Evolutionary conservation across 2,329 filamentous ascomycete genomes (phyloP), one percentile per base, ranked within the genome.

Genomic region (Diaporthe sp.): DNA sequence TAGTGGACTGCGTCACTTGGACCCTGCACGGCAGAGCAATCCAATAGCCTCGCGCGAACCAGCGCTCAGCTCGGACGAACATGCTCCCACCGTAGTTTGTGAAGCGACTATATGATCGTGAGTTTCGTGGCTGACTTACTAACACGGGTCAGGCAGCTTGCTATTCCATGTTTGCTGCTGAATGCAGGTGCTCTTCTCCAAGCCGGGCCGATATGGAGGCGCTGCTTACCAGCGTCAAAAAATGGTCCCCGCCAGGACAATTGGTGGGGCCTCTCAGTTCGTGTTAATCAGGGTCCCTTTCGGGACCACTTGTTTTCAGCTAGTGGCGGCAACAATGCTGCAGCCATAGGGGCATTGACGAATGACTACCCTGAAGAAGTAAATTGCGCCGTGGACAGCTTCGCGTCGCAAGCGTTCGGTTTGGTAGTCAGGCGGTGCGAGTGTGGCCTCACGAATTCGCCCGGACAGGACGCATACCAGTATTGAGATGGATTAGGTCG

Each of bases 251-350:
- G 54, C 54, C 38, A 15, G 38, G 40, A 17, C 38, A 58, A 19
- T 33, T 47, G 52, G 52, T 58, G 52, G 67, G 28, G 67, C 67
- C 22, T 35, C 38, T 58, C n/a, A n/a, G 67, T 47, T 35, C 67
- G 67, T 57, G 54, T 70, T 58, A 33, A 58, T 35, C 67, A 58
- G 67, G 67, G 54, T 58, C 40, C 40, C 38, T 70, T 33, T 40
- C 64, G 64, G 47, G 33, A 54, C 64, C 64, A 68, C 64, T 68
- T 68, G 47, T 54, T 13, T 70, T 35, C 35, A 45, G 40, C 67
- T 57, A 58, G 67, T 70, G 54, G 67, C 54, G 67, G 67, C 40
- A 70, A 47, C 52, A n/a, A 55, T 45, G 67, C 67, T 70, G 67
- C 67, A 55, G 54, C 35, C 67, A 67, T 52, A 52, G 47, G 33